These are phyloP conservation scores for Sarcodon sp. DNA, from an alignment of 768 basidiomycete species.

Conservation along the genomic window DNA sequence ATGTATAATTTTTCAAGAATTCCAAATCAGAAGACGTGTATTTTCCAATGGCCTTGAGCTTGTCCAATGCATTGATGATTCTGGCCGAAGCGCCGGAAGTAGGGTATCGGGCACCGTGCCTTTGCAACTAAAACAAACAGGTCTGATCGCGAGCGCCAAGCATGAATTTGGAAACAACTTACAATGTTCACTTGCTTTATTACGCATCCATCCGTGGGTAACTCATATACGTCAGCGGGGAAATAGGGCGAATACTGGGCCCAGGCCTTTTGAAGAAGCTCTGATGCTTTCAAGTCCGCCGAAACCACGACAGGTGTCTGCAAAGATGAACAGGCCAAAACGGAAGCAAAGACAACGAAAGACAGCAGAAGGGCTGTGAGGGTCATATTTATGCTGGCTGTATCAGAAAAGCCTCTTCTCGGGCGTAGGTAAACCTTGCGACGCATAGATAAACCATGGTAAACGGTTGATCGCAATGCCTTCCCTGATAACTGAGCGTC, in stretches of 20 bases:
- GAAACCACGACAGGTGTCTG: no score
- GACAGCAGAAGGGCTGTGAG: no score
- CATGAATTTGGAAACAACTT: slow-evolving; percentile 10
- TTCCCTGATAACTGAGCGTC: no score
- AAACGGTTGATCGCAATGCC: no score
- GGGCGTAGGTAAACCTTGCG: no score
- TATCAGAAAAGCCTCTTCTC: no score
- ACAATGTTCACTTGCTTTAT: slow-evolving; percentile 45
- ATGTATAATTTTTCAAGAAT: slow-evolving; percentile 50
- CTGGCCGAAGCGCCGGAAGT: slow-evolving; percentile 31
- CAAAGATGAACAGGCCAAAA: no score
- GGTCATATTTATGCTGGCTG: no score
- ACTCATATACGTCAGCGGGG: slow-evolving; percentile 28
- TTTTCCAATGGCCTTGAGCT: slow-evolving; percentile 33
- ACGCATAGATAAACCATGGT: no score
- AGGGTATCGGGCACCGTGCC: slow-evolving; percentile 74
- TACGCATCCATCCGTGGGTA: slow-evolving; percentile 34
- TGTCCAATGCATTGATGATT: slow-evolving; percentile 36
- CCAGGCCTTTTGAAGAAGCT: slow-evolving; percentile 20
- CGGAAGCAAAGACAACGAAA: no score
- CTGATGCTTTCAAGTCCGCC: no score
- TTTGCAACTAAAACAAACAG: slow-evolving; percentile 40
- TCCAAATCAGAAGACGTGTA: slow-evolving; percentile 32
- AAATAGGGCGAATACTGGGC: slow-evolving; percentile 52
- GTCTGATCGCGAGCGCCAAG: background rate